Base-by-base conservation (phyloP, 805 yeast species). In the Barnettozyma pratensis region DNA sequence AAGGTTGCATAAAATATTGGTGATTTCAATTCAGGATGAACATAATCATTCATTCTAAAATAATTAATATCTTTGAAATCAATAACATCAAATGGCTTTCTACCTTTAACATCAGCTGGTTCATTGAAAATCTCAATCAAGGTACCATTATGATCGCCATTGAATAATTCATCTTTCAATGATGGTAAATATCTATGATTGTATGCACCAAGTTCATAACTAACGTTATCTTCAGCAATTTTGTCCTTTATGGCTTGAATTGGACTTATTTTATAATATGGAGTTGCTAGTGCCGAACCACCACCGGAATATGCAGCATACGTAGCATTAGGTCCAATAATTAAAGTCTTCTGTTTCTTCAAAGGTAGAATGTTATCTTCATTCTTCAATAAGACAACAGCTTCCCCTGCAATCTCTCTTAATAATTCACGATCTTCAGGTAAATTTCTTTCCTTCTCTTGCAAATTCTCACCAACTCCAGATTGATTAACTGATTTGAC, bases 271-370 rank as follows among this genome's bases (percentile, higher is more conserved):
- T 67, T 64, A 59, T 77, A 75, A 57, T 75, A 70, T 9, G 80
- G 72, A 34, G 64, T 63, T 54, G 76, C 62, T 7, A 79, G 67
- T 40, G 84, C 83, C 29, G 83, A 79, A 7, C 85, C 85, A 53
- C 85, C 85, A 51, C 85, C 85, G 35, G 78, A 74, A 50, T 69
- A 74, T 41, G 74, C 72, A 8, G 79, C 65, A 41, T 58, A 61
- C 53, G 72, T 76, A 34, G 79, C 83, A 53, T 76, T 77, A 32
- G 84, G 83, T 4, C 87, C 87, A 57, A 81, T 77, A 19, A 81
- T 54, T 12, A 52, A 73, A 2, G 79, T 77, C 32, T 73, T 66
- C n/a, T 61, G 68, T 44, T 74, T 51, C 50, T 69, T 72, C 44
- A 81, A 67, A 2, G 86, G 86, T 48, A 79, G 64, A 6, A 75